These are phyloP conservation scores for Rhodotorula sp. DNA, from an alignment of 1,284 basidiomycete genomes.

Conservation along the genomic window DNA sequence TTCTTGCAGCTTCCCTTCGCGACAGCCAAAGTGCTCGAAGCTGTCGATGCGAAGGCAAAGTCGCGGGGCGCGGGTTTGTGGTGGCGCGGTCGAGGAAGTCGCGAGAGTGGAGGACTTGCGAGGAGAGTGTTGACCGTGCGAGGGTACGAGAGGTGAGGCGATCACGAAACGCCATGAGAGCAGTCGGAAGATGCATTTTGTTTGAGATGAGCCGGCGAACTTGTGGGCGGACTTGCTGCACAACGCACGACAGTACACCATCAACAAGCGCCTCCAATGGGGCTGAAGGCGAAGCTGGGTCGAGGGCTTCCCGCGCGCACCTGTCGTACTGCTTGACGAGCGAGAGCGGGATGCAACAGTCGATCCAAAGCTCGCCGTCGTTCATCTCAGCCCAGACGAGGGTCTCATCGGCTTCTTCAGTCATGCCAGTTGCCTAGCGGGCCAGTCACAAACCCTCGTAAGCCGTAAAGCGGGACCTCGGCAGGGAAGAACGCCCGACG, in stretches of 20 bases:
- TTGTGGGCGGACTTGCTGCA: background rate
- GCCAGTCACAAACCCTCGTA: too few species aligned
- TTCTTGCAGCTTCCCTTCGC: background rate
- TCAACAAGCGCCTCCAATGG: background rate
- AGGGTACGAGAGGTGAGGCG: slow-evolving; percentile 1
- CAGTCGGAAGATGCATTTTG: slow-evolving; percentile 10
- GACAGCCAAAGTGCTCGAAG: background rate
- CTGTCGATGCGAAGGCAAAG: slow-evolving; percentile 13
- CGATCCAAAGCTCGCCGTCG: slow-evolving; percentile 18
- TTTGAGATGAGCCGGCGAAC: background rate
- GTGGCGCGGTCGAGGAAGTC: background rate
- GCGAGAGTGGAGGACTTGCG: background rate
- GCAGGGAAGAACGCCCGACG: background rate
- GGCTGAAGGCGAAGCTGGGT: too few species aligned
- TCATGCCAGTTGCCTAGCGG: slow-evolving; percentile 1
- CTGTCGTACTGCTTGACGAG: slow-evolving; percentile 1
- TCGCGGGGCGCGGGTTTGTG: background rate
- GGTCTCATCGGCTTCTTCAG: background rate
- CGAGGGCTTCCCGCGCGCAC: background rate
- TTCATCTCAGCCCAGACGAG: slow-evolving; percentile 16
- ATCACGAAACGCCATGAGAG: slow-evolving; percentile 7
- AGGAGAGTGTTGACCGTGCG: background rate
- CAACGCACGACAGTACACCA: too few species aligned
- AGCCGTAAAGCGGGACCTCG: background rate
- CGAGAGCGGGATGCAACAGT: slow-evolving; percentile 1